Conservation (phyloP, 768 basidiomycete species). For the Ephemerocybe angulata region DNA sequence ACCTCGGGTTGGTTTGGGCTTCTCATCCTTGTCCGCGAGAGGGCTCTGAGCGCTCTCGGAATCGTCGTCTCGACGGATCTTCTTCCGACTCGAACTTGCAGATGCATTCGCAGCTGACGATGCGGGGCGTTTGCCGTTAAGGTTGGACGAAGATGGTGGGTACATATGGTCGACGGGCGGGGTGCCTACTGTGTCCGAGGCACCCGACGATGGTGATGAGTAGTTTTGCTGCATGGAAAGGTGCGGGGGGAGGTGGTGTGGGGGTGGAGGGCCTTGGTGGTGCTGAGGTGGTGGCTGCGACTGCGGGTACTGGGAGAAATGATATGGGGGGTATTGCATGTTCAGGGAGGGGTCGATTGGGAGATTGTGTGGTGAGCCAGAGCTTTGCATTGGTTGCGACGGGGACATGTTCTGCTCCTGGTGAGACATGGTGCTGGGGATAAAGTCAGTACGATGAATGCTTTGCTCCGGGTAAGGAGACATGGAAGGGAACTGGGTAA, state of each 20-base stretch:
- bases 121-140: constrained; percentile 66
- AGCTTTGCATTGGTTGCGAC: constrained; percentile 41
- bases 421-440: constrained; percentile 32
- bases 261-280: constrained; percentile 46
- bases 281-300: constrained; percentile 45
- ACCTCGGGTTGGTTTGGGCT: constrained; percentile 84
- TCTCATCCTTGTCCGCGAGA: constrained; percentile 59
- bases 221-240: constrained; percentile 55
- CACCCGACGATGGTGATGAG: constrained; percentile 78
- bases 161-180: constrained; percentile 65
- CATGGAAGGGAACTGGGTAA: constrained; percentile 19
- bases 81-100: constrained; percentile 49
- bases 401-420: constrained; percentile 36
- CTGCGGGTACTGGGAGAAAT: constrained; percentile 50
- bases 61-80: constrained; percentile 60
- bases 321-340: constrained; percentile 59
- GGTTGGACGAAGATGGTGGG: constrained; percentile 41
- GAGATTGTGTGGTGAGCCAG: constrained; percentile 52
- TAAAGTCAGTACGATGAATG: constrained; percentile 26
- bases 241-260: constrained; percentile 47
- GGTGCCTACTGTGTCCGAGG: constrained; percentile 71
- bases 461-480: constrained; percentile 17
- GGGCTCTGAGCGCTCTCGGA: constrained; percentile 48
- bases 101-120: constrained; percentile 41
- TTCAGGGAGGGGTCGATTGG: constrained; percentile 70